Base-by-base conservation (phyloP, 345 rosid genomes). In the Brassica rapa region DNA sequence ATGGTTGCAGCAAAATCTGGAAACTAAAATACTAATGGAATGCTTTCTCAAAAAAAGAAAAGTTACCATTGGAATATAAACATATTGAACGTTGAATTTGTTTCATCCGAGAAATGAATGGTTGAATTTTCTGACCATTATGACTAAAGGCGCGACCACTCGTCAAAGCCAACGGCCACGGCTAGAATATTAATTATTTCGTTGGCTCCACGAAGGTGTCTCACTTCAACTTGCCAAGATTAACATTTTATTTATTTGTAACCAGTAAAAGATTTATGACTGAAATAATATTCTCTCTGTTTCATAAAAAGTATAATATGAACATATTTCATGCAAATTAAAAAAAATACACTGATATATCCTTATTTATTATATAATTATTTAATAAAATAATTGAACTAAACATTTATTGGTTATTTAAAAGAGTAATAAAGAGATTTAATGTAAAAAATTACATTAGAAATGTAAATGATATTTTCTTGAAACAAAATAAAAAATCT, bases 111-210 rank as follows among this genome's bases (percentile, higher is more conserved):
- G 74, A 60, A 70, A 70, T 35, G 46, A 37, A 55, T 24, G 29
- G 76, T 63, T 71, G 76, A 77, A 71, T 37, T 71, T 16, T 64
- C 67, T 71, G 60, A 77, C 76, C 65, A 55, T 29, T 39, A 24
- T 10, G 76, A 77, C 72, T 64, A 27, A 23, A 56, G 66, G 66
- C 39, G 27, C 61, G 72, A 71, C 81, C 76, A 64, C 43, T 16
- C 1, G 72, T 77, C 76, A 77, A 71, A 5, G 76, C 35, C 71
- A 63, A 71, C 24, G 4, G 32, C 70, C 62, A 68, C 63, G 15
- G 63, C 35, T 76, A 33, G 23, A 23, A 9, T 46, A 46, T 46
- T 61, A 21, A 61, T 62, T 49, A 62, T 69, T n/a, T 30, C 29
- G 70, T 62, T 33, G 64, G 70, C 49, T 71, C 76, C 71, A 55